A percentile compares a stretch with the other conserved stretches of the same genome.
Conservation (phyloP, 441 rosid species). For the Erodium texanum region DNA sequence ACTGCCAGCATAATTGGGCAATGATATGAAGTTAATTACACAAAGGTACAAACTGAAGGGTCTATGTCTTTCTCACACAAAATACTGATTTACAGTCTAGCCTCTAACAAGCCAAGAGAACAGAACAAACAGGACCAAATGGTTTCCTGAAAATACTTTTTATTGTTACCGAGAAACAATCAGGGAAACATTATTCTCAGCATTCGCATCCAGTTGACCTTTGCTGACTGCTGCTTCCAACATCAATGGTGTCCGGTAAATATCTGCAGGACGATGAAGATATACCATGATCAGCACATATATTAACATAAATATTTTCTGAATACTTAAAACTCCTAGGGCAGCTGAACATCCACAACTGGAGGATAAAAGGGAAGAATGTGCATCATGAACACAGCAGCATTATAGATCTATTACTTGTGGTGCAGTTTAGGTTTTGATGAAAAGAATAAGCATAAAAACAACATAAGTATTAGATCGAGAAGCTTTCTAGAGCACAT, state of each 20-base stretch:
- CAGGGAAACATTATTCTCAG: slow-evolving; percentile 20
- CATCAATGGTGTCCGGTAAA: slow-evolving; percentile 86
- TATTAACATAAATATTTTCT: too few relatives aligned
- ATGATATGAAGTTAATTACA: too few relatives aligned
- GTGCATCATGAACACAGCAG: neutral
- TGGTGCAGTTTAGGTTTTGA: neutral
- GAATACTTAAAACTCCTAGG: neutral
- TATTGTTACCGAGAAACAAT: slow-evolving; percentile 19
- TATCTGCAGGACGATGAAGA: slow-evolving; percentile 33
- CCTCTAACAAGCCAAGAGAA: slow-evolving; percentile 19
- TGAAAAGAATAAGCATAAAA: neutral
- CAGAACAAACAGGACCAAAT: slow-evolving; percentile 17
- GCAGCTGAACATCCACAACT: neutral
- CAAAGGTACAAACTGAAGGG: slow-evolving; percentile 9
- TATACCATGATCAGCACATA: slow-evolving; percentile 11
- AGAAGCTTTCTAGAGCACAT: neutral
- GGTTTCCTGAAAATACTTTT: slow-evolving; percentile 13
- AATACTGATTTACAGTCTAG: slow-evolving; percentile 27
- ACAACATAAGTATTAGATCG: neutral
- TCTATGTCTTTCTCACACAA: slow-evolving; percentile 23
- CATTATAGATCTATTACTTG: neutral
- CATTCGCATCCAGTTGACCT: slow-evolving; percentile 83
- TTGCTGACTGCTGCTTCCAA: slow-evolving; percentile 57
- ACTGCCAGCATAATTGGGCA: too few relatives aligned
- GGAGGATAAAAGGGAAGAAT: neutral